Percentiles rank a stretch among this genome's conserved stretches.
These are phyloP conservation scores for Saccharomyces jurei DNA, from an alignment of 805 yeast species.

Conservation along the genomic window DNA sequence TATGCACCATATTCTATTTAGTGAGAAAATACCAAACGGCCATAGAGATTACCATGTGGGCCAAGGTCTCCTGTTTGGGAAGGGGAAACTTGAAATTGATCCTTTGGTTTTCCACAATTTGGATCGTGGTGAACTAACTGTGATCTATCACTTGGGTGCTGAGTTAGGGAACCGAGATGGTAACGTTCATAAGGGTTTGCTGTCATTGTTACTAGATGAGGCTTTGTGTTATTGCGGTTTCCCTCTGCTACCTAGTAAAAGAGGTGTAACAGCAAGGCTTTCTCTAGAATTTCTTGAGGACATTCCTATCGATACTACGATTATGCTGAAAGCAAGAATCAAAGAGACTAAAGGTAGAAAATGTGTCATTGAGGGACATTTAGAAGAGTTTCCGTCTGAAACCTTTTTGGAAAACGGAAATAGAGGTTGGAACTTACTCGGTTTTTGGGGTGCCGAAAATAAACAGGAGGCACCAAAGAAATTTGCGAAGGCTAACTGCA, in stretches of 20 bases:
- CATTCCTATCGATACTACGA: slow-evolving; percentile 47
- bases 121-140: slow-evolving; percentile 44
- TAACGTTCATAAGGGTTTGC: slow-evolving; percentile 71
- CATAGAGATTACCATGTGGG: slow-evolving; percentile 60
- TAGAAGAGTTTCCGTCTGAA: slow-evolving; percentile 31
- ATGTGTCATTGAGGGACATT: slow-evolving; percentile 68
- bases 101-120: slow-evolving; percentile 57
- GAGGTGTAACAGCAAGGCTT: slow-evolving; percentile 85
- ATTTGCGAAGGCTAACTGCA: slow-evolving; percentile 58
- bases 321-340: slow-evolving; percentile 63
- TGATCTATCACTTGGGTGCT: slow-evolving; percentile 65
- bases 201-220: slow-evolving; percentile 77
- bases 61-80: slow-evolving; percentile 64
- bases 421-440: slow-evolving; percentile 1
- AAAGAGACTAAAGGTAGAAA: slow-evolving; percentile 66
- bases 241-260: slow-evolving; percentile 62
- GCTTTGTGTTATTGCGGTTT: slow-evolving; percentile 82
- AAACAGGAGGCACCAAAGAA: slow-evolving; percentile 21
- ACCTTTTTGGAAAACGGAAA: slow-evolving; percentile 1
- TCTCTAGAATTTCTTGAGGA: slow-evolving; percentile 49
- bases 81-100: slow-evolving; percentile 61
- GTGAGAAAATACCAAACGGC: slow-evolving; percentile 46
- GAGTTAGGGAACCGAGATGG: slow-evolving; percentile 61
- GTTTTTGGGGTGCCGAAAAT: slow-evolving; percentile 8
- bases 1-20: slow-evolving; percentile 25